Conservation (phyloP, 768 basidiomycete genomes). For the Rhizopogon salebrosus region DNA sequence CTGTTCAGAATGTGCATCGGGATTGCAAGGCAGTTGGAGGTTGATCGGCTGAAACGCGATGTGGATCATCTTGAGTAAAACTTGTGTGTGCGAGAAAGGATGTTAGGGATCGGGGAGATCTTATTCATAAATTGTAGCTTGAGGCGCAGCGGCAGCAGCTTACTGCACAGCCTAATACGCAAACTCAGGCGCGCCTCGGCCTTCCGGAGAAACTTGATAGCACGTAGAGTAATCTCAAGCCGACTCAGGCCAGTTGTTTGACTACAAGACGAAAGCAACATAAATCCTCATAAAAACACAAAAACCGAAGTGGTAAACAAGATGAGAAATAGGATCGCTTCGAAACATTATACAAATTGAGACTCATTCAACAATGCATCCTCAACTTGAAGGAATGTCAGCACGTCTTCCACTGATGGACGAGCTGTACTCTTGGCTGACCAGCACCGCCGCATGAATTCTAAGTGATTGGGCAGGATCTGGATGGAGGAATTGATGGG, state of each 20-base stretch:
- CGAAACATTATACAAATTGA: too few relatives aligned
- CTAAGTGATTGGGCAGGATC: slow-evolving; percentile 6
- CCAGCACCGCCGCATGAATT: slow-evolving; percentile 21
- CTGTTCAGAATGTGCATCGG: slow-evolving; percentile 69
- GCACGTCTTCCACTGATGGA: slow-evolving; percentile 13
- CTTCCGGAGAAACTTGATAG: slow-evolving; percentile 85
- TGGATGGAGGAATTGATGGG: slow-evolving; percentile 6
- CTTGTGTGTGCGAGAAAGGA: slow-evolving; percentile 67
- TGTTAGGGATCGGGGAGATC: slow-evolving; percentile 59
- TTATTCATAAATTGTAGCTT: slow-evolving; percentile 69
- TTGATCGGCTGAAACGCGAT: slow-evolving; percentile 83
- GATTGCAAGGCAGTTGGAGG: slow-evolving; percentile 82
- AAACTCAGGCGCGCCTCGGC: slow-evolving; percentile 84
- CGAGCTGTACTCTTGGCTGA: slow-evolving; percentile 15
- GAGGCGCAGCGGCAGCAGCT: slow-evolving; percentile 84
- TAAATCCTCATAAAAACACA: too few relatives aligned
- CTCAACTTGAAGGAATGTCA: too few relatives aligned
- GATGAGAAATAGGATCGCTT: too few relatives aligned
- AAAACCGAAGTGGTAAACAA: too few relatives aligned
- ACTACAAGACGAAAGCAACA: slow-evolving; percentile 54
- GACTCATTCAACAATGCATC: too few relatives aligned
- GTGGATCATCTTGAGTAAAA: slow-evolving; percentile 78
- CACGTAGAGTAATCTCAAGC: slow-evolving; percentile 54
- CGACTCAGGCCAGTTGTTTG: slow-evolving; percentile 65
- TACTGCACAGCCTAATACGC: slow-evolving; percentile 69